Evolutionary conservation across 345 rosid genomes (phyloP), one percentile per base, ranked within the genome.

Genomic region (Eucalyptus dawsonii): DNA sequence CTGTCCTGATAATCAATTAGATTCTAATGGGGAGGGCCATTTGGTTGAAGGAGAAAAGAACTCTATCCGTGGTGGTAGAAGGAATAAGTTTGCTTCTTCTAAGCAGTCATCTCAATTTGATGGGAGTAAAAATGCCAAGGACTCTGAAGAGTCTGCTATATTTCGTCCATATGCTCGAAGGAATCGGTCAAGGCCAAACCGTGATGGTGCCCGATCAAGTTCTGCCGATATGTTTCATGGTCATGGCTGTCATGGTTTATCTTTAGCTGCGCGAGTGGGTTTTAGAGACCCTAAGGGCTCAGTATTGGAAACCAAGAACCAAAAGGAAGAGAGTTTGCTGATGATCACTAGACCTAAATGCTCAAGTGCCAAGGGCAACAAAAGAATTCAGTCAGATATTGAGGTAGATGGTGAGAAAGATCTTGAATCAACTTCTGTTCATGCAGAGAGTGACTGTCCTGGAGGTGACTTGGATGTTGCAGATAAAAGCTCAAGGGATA

Each of bases 131-230:
- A 95, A 93, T 93, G 90, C 93, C 90, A 98, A 94, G 94, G 99
- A 95, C 88, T 91, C 95, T 42, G 99, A 98, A 94, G 99, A 98
- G 94, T 98, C 98, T 90, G 97, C 98, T 86, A 96, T 97, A 91
- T 93, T 98, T 90, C 97, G 97, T 50, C 98, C 99, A 22, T 98
- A 97, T 91, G 98, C 98, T 90, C 94, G 99, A 89, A 96, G 99
- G 93, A 95, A 97, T 88, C 93, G 99, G 94, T 95, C 99, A 85
- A 95, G 94, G 92, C 93, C 93, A 81, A 98, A 93, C 90, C 96
- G 97, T 88, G 99, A 96, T 91, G 92, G 94, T 90, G 94, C 95
- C 80, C 94, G 97, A 89, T 96, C 98, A 89, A 94, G 95, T 93
- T 95, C 98, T 65, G 92, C 91, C 49, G 99, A 97, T 90, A 85